Conservation (phyloP, 768 basidiomycete species). For the Lactifluus hygrophoroides region DNA sequence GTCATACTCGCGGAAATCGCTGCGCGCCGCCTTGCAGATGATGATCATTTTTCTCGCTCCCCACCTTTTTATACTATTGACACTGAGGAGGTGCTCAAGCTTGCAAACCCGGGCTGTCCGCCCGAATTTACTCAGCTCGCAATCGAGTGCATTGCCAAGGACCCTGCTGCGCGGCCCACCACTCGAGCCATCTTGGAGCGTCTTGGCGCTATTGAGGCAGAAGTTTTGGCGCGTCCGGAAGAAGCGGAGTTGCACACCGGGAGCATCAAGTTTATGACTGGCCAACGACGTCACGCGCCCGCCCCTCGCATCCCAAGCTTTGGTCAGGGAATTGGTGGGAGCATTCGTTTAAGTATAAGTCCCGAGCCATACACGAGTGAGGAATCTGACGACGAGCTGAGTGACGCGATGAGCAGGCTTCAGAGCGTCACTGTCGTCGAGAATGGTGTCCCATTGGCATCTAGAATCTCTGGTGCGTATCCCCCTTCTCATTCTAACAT, state of each 20-base stretch:
- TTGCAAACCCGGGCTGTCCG: slow-evolving; percentile 71
- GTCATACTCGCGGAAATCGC: slow-evolving; percentile 91
- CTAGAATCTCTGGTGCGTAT: slow-evolving; percentile 1
- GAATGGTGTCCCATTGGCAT: slow-evolving; percentile 20
- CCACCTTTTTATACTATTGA: slow-evolving; percentile 80
- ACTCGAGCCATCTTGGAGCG: slow-evolving; percentile 74
- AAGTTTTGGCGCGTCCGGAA: slow-evolving; percentile 59
- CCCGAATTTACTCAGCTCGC: slow-evolving; percentile 66
- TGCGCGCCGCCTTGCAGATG: slow-evolving; percentile 77
- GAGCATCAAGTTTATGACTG: slow-evolving; percentile 75
- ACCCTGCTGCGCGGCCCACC: slow-evolving; percentile 63
- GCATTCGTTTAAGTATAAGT: slow-evolving; percentile 35
- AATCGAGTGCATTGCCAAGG: slow-evolving; percentile 61
- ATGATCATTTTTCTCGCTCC: slow-evolving; percentile 63
- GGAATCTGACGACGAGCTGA: slow-evolving; percentile 61
- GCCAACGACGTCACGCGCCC: slow-evolving; percentile 46
- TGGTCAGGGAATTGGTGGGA: slow-evolving; percentile 59
- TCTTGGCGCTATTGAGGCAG: slow-evolving; percentile 72
- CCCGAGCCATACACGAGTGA: slow-evolving; percentile 30
- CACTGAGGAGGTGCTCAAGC: slow-evolving; percentile 53
- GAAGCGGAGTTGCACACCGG: slow-evolving; percentile 76
- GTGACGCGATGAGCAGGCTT: too few relatives aligned
- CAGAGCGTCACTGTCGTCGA: too few relatives aligned
- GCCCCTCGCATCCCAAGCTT: slow-evolving; percentile 84
- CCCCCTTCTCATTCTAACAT: neutral